Evolutionary conservation across 2,329 filamentous ascomycete genomes (phyloP), one percentile per base, ranked within the genome.

Genomic region (Xylariaceae sp.): DNA sequence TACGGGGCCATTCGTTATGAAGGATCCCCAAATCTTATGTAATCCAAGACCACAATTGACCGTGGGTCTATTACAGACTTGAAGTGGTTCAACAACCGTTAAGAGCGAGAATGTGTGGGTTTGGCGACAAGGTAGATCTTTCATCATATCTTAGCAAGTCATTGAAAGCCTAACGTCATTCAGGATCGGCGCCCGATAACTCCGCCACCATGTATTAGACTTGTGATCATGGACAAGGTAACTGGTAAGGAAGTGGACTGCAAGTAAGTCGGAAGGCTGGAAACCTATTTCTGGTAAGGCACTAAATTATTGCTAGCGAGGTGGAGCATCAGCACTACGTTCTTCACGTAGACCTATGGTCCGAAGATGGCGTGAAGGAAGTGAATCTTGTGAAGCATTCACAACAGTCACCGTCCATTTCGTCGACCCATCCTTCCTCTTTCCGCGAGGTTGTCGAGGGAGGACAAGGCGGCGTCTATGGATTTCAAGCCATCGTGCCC

Each of bases 71-170:
- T 5, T 21, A 56, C 61, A 88, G 86, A 57, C 81, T 96, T 44
- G 79, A 87, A 61, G 91, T 97, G 55, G 86, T 90, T 62, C 94
- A 99, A 76, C 92, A 97, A 72, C 94, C 94, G 44, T 82, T 91
- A 65, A 86, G 94, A 65, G 94, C 94, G 61, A 89, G 94, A 57
- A 97, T 97, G 94, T 99, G 94, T 76, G 94, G 94, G 6, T 99
- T 97, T 75, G 94, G 94, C 58, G 94, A 99, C 77, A 99, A 97
- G 82, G 91, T 94, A 75, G 76, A 64, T 51, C 53, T 47, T 29
- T 39, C 23, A 46, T 47, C 37, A 46, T 47, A 16, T 46, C 13
- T 8, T 35, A 50, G 26, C 45, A 32, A 60, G 20, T 37, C n/a
- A 26, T 40, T 18, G 52, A 33, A n/a, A 60, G 39, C 20, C 18